Evolutionary conservation across 2,329 filamentous ascomycete genomes (phyloP), one percentile per base, ranked within the genome.

Genomic region (Xylariaceae sp.): DNA sequence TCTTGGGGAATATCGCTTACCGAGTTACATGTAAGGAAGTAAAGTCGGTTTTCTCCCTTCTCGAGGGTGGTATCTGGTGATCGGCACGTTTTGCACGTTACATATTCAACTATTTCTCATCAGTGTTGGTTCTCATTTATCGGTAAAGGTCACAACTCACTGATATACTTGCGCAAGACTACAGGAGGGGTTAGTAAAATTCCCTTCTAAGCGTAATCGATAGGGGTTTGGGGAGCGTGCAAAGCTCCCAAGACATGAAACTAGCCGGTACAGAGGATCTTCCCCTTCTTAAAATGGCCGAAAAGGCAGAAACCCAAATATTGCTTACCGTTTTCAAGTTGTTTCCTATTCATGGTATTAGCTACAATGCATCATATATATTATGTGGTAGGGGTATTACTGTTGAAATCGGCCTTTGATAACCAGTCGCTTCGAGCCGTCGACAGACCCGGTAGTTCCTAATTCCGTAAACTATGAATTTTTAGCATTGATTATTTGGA

Each of bases 371-470:
- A n/a, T 3, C 2, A 96, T 97, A 75, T 96, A 96, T 81, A 93
- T n/a, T n/a, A n/a, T n/a, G n/a, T n/a, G n/a, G n/a, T n/a, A n/a
- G n/a, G n/a, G n/a, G n/a, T n/a, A n/a, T n/a, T 90, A 78, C 80
- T 97, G 93, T 77, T 97, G 93, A 89, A 99, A 99, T 71, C 94
- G 91, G 81, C 94, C 94, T 83, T 96, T 97, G 84, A 99, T 99
- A 71, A 99, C 92, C 68, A 99, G 77, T 71, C 93, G 87, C 75
- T 92, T 86, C 77, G 84, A 91, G 66, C 93, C 94, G 77, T 97
- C 94, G 50, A 96, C 92, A 72, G 90, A 95, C 74, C 94, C 94
- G 71, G 86, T 95, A 63, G 94, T 99, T 81, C 94, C 94, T 86
- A 99, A 84, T 76, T 99, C 94, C 64, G 94, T 92, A 76, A 99